Conservation (phyloP, 2,329 filamentous ascomycete species). For the Ascochyta fabae region DNA sequence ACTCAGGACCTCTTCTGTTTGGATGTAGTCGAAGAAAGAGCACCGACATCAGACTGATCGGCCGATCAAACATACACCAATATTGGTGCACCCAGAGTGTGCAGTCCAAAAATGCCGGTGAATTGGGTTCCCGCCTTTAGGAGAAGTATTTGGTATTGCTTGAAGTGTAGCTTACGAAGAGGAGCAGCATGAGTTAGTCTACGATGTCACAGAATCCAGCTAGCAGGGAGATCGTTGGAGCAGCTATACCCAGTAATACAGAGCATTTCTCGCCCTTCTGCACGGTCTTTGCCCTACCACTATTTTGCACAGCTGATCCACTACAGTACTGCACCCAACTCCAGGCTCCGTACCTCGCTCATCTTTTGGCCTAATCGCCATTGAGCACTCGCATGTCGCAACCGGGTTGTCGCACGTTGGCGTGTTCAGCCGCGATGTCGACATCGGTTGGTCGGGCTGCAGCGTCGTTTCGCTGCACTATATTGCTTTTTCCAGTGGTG, state of each 20-base stretch:
- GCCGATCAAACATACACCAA: neutral
- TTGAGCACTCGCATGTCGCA: neutral
- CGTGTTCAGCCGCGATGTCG: neutral
- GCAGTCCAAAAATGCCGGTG: neutral
- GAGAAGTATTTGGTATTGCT: neutral
- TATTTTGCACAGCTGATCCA: neutral
- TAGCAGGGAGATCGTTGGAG: neutral
- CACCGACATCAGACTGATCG: neutral
- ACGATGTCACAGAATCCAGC: neutral
- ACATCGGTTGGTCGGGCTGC: conserved; percentile 1
- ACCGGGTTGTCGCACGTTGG: neutral
- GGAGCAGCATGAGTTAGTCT: neutral
- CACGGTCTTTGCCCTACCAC: no score
- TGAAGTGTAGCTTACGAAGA: neutral
- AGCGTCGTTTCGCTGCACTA: conserved; percentile 3
- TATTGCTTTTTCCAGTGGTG: conserved; percentile 25
- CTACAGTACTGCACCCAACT: neutral
- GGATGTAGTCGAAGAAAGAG: neutral
- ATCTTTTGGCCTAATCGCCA: neutral
- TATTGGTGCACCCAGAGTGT: neutral
- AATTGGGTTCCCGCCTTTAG: neutral
- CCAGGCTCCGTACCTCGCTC: neutral
- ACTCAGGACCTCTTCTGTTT: neutral
- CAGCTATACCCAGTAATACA: neutral
- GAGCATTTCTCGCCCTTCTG: neutral